Evolutionary conservation across 2,329 filamentous ascomycete species (phyloP), one percentile per base, ranked within the genome.

Genomic region (Aureobasidium leucospermi): DNA sequence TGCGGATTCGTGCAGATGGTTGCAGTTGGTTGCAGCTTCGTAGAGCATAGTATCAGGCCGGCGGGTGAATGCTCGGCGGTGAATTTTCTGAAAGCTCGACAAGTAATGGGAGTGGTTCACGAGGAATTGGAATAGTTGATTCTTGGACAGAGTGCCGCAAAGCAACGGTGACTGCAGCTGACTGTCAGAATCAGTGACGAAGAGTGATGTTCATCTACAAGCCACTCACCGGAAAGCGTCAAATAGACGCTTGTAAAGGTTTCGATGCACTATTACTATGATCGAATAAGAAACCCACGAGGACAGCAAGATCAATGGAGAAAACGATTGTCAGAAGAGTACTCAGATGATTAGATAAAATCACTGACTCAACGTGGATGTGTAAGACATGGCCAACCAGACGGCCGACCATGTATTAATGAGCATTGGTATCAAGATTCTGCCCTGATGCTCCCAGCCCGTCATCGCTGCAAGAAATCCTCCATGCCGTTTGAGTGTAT

Each of bases 401-500:
- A 34, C 16, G 43, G 36, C 34, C 42, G 23, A 41, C 32, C 28
- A 58, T 39, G 41, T 57, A 39, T 46, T 10, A 39, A 53, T 34
- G 56, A 48, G 32, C 43, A 41, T 49, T 42, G 34, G n/a, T 58
- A 15, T 41, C 43, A 51, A 51, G 13, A 51, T 36, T 6, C 11
- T 32, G 45, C 46, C 47, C 36, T 51, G 38, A 28, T 42, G 15
- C 6, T 19, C 38, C 29, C 29, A n/a, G 38, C 13, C 47, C 47
- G 46, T 59, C 46, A 45, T 59, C 38, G 16, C 29, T 43, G 46
- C 45, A 49, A 59, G 45, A 51, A 29, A 28, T 29, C 28, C 19
- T 23, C 8, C 39, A 59, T 51, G 56, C 16, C 46, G 56, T 59
- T 59, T 59, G 56, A 59, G 36, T 28, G 56, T 59, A 45, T 39